Base-by-base conservation (phyloP, 805 yeast genomes). In the Yarrowia bubula region DNA sequence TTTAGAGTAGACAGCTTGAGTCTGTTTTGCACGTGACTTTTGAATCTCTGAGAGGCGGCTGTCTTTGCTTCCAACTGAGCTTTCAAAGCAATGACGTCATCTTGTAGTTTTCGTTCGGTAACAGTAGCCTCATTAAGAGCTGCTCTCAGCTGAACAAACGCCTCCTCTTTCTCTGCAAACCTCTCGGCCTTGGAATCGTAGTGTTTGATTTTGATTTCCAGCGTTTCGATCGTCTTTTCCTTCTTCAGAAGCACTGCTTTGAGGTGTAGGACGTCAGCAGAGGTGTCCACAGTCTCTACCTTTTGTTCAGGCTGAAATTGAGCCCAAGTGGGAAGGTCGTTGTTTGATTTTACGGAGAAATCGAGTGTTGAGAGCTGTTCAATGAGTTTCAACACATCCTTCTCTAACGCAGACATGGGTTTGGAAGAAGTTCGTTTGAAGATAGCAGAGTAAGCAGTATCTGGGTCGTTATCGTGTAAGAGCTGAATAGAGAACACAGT, bases 271-370 rank as follows among this genome's bases (percentile, higher is more conserved):
- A 55, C 38, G 9, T 55, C 61, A 1, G 61, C 61, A 5, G 47
- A 39, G 2, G 61, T 39, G 31, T 41, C 61, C 0, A 9, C 61
- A n/a, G 37, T 10, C 38, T 39, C 61, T 6, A 28, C 47, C 4
- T 39, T 38, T 33, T 55, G 46, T 41, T 41, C 18, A 13, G 61
- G 61, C 47, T 55, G 61, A 1, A 55, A 14, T 13, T 55, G 61
- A 5, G 61, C 61, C 61, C 61, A 55, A 9, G 61, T 55, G 7
- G 61, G 61, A 11, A 55, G 39, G n/a, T 55, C 61, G 31, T 55
- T 17, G 31, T 55, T 55, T 3, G 43, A 33, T 1, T 31, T 4
- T 17, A 55, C 61, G 0, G 61, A 55, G 8, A 55, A 31, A 38
- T 55, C 61, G 14, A 55, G 11, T 1, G 61, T 55, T 4, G 47